These are phyloP conservation scores for Pleurotus pulmonarius DNA, from an alignment of 768 basidiomycete genomes.

Conservation along the genomic window DNA sequence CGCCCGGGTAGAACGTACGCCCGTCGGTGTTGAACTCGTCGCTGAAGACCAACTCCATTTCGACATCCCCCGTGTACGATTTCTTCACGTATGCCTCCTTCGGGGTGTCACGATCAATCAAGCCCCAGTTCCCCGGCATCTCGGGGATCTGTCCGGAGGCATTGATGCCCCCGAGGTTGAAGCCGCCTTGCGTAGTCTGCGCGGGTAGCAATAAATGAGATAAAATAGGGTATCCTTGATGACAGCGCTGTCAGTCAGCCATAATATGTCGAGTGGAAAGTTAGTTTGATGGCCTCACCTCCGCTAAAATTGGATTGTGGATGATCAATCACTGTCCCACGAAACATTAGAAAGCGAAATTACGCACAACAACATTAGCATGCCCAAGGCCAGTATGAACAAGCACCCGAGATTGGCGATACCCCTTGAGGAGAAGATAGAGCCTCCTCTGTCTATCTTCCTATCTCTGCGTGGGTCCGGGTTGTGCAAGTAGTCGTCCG, in stretches of 20 bases:
- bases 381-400: constrained; percentile 43
- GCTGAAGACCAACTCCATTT: constrained; percentile 61
- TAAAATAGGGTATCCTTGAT: constrained; percentile 45
- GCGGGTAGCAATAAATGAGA: constrained; percentile 38
- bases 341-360: constrained; percentile 11
- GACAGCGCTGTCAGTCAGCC: constrained; percentile 10
- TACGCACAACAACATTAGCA: constrained; percentile 54
- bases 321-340: neutral
- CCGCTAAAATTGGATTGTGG: constrained; percentile 24
- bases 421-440: constrained; percentile 59
- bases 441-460: constrained; percentile 52
- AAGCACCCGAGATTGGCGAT: constrained; percentile 68
- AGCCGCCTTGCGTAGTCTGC: constrained; percentile 50
- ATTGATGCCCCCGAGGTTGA: constrained; percentile 76
- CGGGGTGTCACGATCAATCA: constrained; percentile 81
- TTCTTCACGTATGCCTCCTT: constrained; percentile 45
- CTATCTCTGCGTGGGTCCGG: constrained; percentile 55
- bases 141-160: constrained; percentile 65
- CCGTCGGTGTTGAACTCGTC: constrained; percentile 82
- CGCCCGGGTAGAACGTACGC: constrained; percentile 65
- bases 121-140: constrained; percentile 54
- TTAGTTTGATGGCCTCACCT: constrained; percentile 21
- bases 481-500: constrained; percentile 63
- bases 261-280: neutral
- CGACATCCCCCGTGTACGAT: constrained; percentile 48